Evolutionary conservation across 306 rosid species (phyloP).

Genomic region (Carpinus fangiana): DNA sequence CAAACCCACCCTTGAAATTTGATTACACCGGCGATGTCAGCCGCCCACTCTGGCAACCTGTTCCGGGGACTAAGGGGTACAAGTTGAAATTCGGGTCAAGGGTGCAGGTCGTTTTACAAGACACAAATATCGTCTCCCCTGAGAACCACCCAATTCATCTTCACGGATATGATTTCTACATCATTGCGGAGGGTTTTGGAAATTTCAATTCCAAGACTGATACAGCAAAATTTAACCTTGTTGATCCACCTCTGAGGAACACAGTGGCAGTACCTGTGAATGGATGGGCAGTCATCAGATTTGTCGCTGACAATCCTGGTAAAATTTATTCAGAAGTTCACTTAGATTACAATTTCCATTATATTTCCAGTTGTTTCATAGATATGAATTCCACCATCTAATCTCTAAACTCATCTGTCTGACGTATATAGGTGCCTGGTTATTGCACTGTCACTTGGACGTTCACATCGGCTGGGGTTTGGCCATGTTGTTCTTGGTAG

Average conservation of each 20-base stretch:
- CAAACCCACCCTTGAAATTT: slow-evolving; percentile 60
- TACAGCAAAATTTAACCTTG: slow-evolving; percentile 68
- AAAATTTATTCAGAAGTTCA: neutral
- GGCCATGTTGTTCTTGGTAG: slow-evolving; percentile 88
- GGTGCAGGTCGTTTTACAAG: slow-evolving; percentile 86
- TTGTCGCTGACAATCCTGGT: slow-evolving; percentile 98
- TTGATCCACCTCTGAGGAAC: slow-evolving; percentile 87
- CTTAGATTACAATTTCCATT: neutral
- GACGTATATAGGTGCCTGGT: slow-evolving; percentile 70
- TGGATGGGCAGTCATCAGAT: slow-evolving; percentile 95
- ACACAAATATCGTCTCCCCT: slow-evolving; percentile 67
- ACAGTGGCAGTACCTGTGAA: slow-evolving; percentile 78
- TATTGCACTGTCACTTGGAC: slow-evolving; percentile 95
- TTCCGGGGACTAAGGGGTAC: slow-evolving; percentile 60
- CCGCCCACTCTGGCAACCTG: slow-evolving; percentile 74
- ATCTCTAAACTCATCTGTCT: neutral
- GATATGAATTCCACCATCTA: neutral
- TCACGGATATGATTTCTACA: slow-evolving; percentile 88
- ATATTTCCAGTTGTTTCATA: neutral
- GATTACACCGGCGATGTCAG: slow-evolving; percentile 89
- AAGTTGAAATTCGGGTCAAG: slow-evolving; percentile 66
- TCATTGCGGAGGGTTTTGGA: slow-evolving; percentile 85
- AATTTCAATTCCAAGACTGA: slow-evolving; percentile 68
- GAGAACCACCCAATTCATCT: slow-evolving; percentile 93
- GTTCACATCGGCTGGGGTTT: slow-evolving; percentile 91